Base-by-base conservation (phyloP, 768 basidiomycete genomes). In the Neoboletus brunneissimus region DNA sequence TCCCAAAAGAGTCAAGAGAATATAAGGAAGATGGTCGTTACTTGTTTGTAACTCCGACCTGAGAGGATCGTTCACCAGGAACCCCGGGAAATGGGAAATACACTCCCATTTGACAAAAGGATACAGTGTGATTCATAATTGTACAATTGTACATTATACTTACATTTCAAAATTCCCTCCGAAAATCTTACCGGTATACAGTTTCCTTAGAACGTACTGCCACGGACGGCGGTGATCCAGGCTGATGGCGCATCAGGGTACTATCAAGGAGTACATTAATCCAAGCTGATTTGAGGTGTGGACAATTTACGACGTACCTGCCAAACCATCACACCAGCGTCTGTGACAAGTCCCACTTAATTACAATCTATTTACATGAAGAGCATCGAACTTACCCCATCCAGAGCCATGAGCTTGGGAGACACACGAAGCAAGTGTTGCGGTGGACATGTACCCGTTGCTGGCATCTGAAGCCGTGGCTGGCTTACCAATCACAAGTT, bases 401-500 rank as follows among this genome's bases (percentile, higher is more conserved):
- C 86, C 88, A 62, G 66, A 64, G 1, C n/a, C 12, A 27, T 58
- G 18, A 4, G 86, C 90, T 66, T 82, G 77, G 15, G 74, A 61
- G 23, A 89, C 71, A 69, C 89, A 91, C 16, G 69, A 70, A 1
- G 83, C 80, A 16, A 91, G 75, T 2, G 79, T 79, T 5, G 76
- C 10, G 76, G 70, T 1, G 85, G 73, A 38, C 73, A 91, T 86
- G 56, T 75, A 81, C 3, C 78, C 84, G 58, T 81, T 87, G 57
- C 59, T 78, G 3, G 86, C 84, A 51, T 84, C 82, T 8, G 72
- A 62, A 7, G 59, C 58, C 0, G 76, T 53, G 2, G 82, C 84
- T 1, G 88, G 88, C 70, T 91, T 91, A 5, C 88, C 88, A 63
- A 91, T 87, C 57, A 90, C 82, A 48, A 90, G 75, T 71, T 91